Evolutionary conservation across 768 basidiomycete species (phyloP), one percentile per base, ranked within the genome.

Genomic region (Mycena galopus): DNA sequence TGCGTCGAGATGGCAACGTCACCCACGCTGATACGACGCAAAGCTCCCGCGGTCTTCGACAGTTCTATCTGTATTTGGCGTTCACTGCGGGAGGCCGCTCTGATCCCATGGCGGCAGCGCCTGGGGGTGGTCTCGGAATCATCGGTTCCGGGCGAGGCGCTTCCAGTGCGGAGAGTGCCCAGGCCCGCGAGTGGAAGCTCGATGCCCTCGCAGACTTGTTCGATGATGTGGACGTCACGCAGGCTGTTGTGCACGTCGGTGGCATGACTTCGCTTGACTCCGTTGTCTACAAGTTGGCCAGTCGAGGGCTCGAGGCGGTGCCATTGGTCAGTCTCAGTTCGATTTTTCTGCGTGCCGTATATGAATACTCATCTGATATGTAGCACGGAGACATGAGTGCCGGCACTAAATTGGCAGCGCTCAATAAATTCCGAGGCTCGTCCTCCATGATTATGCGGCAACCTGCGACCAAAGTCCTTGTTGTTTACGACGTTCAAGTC

Each of bases 51-150:
- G 95, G 95, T 25, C 85, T 99, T 37, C 93, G 97, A 65, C 97
- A 99, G 78, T 98, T 94, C 82, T 99, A 99, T 83, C 88, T 99
- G 44, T 99, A 98, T 79, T 88, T 98, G 30, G 95, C 97, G 2
- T 96, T 98, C 81, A 97, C 96, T 2, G 95, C 96, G 16, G 93
- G 94, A 23, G 91, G 93, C 65, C 88, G 94, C 53, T 84, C 89
- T 29, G 91, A 94, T 67, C 86, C 90, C 16, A 82, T 79, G 66
- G 76, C 83, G 27, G 70, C 84, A 44, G 78, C 84, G 4, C 80
- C 84, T 8, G 88, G 86, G 50, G 88, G 88, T 32, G 93, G 94
- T 19, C 86, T 94, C 53, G 95, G 96, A 9, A 97, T 97, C 69
- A 98, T 98, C 75, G 96, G 96, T 21, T 96, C 95, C 39, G 96